A percentile compares a stretch with the other conserved stretches of the same genome.
Evolutionary conservation across 2,329 filamentous ascomycete genomes (phyloP).

Genomic region (Septoria petroselini): DNA sequence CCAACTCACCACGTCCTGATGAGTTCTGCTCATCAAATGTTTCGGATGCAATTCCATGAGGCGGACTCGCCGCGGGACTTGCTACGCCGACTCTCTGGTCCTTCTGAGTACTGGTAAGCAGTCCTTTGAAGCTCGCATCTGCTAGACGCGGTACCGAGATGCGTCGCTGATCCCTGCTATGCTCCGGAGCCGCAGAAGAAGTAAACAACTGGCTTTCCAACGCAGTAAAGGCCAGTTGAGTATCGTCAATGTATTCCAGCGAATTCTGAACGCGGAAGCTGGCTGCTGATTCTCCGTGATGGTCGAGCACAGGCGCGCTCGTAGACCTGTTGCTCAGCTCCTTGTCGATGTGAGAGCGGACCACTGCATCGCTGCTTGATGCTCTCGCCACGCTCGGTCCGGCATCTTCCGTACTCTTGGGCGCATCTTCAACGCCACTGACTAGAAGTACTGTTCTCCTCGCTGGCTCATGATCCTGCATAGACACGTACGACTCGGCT

Average conservation of each 20-base stretch:
- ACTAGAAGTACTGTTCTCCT: background rate
- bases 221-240: slow-evolving; percentile 42
- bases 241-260: slow-evolving; percentile 40
- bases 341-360: background rate
- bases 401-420: background rate
- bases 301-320: background rate
- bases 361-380: too few relatives aligned
- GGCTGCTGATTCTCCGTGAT: background rate
- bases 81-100: too few relatives aligned
- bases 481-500: slow-evolving; percentile 40
- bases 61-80: too few relatives aligned
- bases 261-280: slow-evolving; percentile 10
- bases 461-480: slow-evolving; percentile 6
- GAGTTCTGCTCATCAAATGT: too few relatives aligned
- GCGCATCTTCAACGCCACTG: background rate
- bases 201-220: slow-evolving; percentile 44
- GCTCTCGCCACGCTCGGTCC: background rate
- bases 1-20: too few relatives aligned
- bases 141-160: background rate
- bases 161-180: background rate
- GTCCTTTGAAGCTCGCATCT: background rate
- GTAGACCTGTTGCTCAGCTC: slow-evolving; percentile 20
- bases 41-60: too few relatives aligned
- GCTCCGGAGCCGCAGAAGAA: slow-evolving; percentile 26
- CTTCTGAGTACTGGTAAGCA: too few relatives aligned